phyloP scores from a whole-genome alignment of 2,329 filamentous ascomycete genomes.

The Albophoma yamanashiensis region DNA sequence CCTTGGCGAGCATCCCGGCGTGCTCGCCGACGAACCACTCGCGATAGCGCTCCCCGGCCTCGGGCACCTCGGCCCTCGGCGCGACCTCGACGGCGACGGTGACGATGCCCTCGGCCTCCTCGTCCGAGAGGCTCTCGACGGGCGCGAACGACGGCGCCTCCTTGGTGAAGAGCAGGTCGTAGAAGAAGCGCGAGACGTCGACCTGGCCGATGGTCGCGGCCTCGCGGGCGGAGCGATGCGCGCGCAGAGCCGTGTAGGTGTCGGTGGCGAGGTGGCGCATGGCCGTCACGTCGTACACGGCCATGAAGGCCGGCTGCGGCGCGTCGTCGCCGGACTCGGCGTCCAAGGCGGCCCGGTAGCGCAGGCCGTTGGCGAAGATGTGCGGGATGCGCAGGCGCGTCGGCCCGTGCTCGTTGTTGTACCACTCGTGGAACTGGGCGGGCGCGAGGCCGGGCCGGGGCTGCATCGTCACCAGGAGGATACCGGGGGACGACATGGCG shows the following conservation, averaged over 20 bases:
- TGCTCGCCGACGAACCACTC: conserved; percentile 72
- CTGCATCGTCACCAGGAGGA: conserved; percentile 82
- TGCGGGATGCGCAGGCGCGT: conserved; percentile 65
- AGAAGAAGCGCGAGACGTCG: conserved; percentile 60
- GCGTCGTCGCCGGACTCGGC: conserved; percentile 24
- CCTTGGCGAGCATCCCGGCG: conserved; percentile 56
- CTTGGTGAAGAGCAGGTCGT: conserved; percentile 51
- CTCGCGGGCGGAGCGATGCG: conserved; percentile 42
- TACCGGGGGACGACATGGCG: conserved; percentile 42
- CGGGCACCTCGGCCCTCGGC: conserved; percentile 36
- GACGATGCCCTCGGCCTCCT: conserved; percentile 47
- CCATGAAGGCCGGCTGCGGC: conserved; percentile 61
- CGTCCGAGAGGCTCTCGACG: conserved; percentile 48
- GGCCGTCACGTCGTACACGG: conserved; percentile 70
- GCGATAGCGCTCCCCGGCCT: conserved; percentile 40
- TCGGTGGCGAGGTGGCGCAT: conserved; percentile 61
- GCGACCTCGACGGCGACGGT: conserved; percentile 51
- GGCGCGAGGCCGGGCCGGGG: conserved; percentile 54
- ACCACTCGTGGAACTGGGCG: conserved; percentile 80
- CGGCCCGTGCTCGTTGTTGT: conserved; percentile 88
- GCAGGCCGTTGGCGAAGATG: conserved; percentile 65
- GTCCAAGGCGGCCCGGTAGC: conserved; percentile 54
- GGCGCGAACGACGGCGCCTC: conserved; percentile 46
- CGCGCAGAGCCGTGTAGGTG: conserved; percentile 57
- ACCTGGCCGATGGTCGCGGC: conserved; percentile 43